These are phyloP conservation scores for Metarhizium guizhouense DNA, from an alignment of 2,329 filamentous ascomycete species.

Conservation along the genomic window DNA sequence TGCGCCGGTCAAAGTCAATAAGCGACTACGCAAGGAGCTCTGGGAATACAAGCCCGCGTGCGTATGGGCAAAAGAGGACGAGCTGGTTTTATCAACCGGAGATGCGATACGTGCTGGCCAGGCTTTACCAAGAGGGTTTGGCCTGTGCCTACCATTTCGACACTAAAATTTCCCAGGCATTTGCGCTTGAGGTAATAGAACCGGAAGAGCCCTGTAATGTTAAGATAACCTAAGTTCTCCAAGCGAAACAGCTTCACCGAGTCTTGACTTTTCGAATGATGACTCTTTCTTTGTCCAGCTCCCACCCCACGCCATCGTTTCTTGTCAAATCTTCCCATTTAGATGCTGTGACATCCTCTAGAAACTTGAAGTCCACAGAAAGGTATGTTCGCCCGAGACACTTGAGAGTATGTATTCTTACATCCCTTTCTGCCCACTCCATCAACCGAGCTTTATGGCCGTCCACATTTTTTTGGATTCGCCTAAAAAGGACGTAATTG, in stretches of 20 bases:
- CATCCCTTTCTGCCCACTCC: constrained; percentile 68
- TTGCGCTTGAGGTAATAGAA: not conserved
- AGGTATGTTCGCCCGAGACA: constrained; percentile 80
- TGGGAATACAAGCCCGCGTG: too few species aligned
- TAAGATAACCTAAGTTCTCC: not conserved
- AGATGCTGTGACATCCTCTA: constrained; percentile 60
- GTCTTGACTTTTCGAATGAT: constrained; percentile 57
- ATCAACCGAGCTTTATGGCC: constrained; percentile 72
- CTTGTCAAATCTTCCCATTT: constrained; percentile 64
- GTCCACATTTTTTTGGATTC: constrained; percentile 62
- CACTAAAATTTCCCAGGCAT: not conserved
- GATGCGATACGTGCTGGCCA: too few species aligned
- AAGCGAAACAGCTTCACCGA: constrained; percentile 17
- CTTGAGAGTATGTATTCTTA: constrained; percentile 72
- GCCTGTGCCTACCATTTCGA: not conserved
- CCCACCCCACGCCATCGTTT: constrained; percentile 75
- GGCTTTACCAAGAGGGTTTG: too few species aligned
- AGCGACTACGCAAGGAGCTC: too few species aligned
- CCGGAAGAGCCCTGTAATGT: not conserved
- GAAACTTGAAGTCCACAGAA: constrained; percentile 55
- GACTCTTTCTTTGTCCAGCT: constrained; percentile 62
- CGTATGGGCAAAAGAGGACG: too few species aligned
- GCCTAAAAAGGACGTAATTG: constrained; percentile 74
- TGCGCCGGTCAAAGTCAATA: too few species aligned
- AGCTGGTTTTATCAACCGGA: too few species aligned